Conservation (phyloP, 371 early-diverging fungal genomes). For the Capniomyces stellatus region DNA sequence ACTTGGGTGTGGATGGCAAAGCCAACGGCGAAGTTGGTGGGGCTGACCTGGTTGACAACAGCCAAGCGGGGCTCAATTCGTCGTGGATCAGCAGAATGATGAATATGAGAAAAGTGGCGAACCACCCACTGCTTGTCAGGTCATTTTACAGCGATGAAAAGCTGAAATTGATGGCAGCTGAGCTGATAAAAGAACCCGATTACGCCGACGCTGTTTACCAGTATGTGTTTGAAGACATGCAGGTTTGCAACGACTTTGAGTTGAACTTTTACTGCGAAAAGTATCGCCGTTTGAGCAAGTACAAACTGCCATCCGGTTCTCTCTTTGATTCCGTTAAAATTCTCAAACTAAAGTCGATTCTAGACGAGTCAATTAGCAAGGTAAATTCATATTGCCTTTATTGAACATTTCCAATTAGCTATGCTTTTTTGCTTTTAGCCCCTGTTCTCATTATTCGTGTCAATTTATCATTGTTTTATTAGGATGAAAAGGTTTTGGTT, state of each 20-base stretch:
- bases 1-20: not conserved
- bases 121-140: constrained; percentile 68
- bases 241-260: constrained; percentile 69
- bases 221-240: constrained; percentile 72
- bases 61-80: constrained; percentile 17
- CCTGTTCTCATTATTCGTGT: too few relatives aligned
- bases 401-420: too few relatives aligned
- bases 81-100: constrained; percentile 47
- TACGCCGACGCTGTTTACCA: constrained; percentile 50
- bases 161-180: constrained; percentile 43
- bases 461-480: too few relatives aligned
- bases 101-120: constrained; percentile 68
- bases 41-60: not conserved
- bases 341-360: constrained; percentile 30
- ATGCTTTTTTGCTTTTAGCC: too few relatives aligned
- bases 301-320: constrained; percentile 31
- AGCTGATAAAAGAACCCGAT: constrained; percentile 38
- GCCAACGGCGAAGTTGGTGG: not conserved
- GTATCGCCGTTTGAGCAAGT: constrained; percentile 33
- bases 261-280: constrained; percentile 46
- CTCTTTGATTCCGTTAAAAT: constrained; percentile 63
- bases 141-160: constrained; percentile 33
- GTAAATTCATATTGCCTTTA: too few relatives aligned
- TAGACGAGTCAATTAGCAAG: constrained; percentile 31
- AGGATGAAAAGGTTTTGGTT: constrained; percentile 40